Evolutionary conservation across 2,329 filamentous ascomycete species (phyloP), one percentile per base, ranked within the genome.

Genomic region (Ceratocystis harringtonii): DNA sequence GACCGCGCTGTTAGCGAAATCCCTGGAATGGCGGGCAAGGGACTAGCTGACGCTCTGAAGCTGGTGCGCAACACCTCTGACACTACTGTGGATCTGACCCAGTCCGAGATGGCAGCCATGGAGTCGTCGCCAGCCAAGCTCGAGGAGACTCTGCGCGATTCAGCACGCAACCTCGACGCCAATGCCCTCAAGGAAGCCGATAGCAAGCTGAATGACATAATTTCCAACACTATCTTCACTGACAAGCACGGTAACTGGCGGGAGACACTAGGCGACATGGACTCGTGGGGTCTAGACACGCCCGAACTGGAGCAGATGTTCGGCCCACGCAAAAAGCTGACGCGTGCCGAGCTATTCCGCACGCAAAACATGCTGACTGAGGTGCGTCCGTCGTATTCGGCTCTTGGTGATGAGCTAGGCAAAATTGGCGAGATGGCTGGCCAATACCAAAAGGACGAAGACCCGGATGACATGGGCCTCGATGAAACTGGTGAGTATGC

Each of bases 1-100:
- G 77, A 82, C 61, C 81, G 87, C 71, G 79, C 87, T 70, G 78
- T 79, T 62, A 71, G 74, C 65, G 79, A 76, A 72, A 76, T 82
- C 72, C 73, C 75, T 62, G 70, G 72, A 57, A 68, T 78, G 67
- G 76, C 75, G 67, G 76, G 76, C 65, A 75, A 74, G 50, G 76
- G 76, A 66, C 76, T 77, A 72, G 70, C 76, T 41, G 72, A 75
- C 55, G 77, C 77, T 30, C 69, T 79, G 70, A 76, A 72, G 70
- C 74, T 71, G 72, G 74, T 78, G 67, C 76, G 76, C 73, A 74
- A 73, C 69, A 72, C 75, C 69, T 74, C 74, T 69, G 72, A 74
- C 64, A 74, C 75, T 65, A 74, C 77, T 66, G 76, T 80, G 63
- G 77, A 81, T 68, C 76, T 83, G 71, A 79, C 80, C 3, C 76